Conservation (phyloP, 2,329 filamentous ascomycete genomes). For the Cladophialophora immunda region DNA sequence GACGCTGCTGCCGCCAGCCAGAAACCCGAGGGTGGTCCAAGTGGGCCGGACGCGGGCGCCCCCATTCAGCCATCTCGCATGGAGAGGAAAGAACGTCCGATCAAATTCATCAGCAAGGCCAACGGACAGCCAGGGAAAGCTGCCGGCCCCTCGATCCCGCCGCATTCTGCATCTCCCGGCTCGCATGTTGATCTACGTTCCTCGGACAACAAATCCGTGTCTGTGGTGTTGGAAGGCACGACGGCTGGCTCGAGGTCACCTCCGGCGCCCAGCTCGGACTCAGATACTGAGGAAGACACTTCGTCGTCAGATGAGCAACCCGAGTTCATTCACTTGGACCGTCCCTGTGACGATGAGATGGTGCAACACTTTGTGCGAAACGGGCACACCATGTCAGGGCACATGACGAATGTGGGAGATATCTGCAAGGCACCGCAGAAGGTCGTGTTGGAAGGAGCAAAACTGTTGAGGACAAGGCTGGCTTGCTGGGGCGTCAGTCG, state of each 20-base stretch:
- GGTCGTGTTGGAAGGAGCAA: constrained; percentile 38
- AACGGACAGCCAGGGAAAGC: constrained; percentile 14
- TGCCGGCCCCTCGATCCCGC: not conserved
- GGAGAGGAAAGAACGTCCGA: constrained; percentile 33
- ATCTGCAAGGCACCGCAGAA: constrained; percentile 38
- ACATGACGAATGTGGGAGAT: constrained; percentile 63
- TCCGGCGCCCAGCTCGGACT: constrained; percentile 3
- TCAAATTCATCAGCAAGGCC: constrained; percentile 32
- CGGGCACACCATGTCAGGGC: constrained; percentile 60
- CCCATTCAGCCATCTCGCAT: constrained; percentile 36
- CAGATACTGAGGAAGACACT: constrained; percentile 26
- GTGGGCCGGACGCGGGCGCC: constrained; percentile 32
- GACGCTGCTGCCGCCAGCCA: constrained; percentile 29
- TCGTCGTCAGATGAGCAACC: constrained; percentile 35
- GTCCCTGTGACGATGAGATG: constrained; percentile 66
- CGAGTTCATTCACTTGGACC: constrained; percentile 61
- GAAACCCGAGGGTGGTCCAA: constrained; percentile 32
- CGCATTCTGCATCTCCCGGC: not conserved
- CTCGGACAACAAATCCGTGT: not conserved
- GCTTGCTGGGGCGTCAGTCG: constrained; percentile 49
- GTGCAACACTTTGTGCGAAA: constrained; percentile 64
- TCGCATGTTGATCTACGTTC: not conserved
- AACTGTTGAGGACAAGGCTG: constrained; percentile 34
- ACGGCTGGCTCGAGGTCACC: not conserved
- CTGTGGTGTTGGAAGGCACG: not conserved